Base-by-base conservation (phyloP, 1,284 basidiomycete species). In the Fomitopsis betulina region DNA sequence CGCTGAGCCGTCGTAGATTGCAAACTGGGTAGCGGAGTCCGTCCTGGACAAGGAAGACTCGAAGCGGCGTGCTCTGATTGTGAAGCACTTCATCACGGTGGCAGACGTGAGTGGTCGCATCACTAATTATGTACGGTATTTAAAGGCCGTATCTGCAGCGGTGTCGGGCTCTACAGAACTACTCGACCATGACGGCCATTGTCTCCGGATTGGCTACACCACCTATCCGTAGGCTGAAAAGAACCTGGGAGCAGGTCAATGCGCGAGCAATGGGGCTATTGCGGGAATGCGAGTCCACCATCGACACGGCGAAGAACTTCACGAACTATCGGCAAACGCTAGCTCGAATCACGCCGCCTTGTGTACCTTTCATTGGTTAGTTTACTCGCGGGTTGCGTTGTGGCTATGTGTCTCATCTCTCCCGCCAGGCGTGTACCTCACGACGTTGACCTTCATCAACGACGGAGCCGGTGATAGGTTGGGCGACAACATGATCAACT, bases 311-410 rank as follows among this genome's bases (percentile, higher is more conserved):
- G 67, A 94, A 93, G 76, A 99, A 98, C 69, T 99, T 97, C 76
- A 88, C 85, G 33, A 92, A 90, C 67, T 99, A 99, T 74, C 88
- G 94, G 55, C 86, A 91, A 61, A 84, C 88, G 56, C 84, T 99
- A 67, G 89, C 91, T 50, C 85, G 82, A 49, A 89, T 97, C 60
- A 87, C 91, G 40, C 94, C 96, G 0, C 96, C 97, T 53, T 98
- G 96, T 72, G 96, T 99, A 0, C 97, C 97, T 5, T 99, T 99
- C 76, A 89, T 99, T 55, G 96, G 94, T 94, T 66, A 65, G 81
- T 73, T 23, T 3, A 30, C 17, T n/a, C 10, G 32, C 5, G 25
- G 5, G 5, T n/a, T 15, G 21, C 50, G 12, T 30, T 38, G 42
- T 45, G 39, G 54, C 17, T 8, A 30, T 17, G 35, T 9, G 35